Evolutionary conservation across 306 rosid genomes (phyloP).

Genomic region (Begonia peltatifolia): DNA sequence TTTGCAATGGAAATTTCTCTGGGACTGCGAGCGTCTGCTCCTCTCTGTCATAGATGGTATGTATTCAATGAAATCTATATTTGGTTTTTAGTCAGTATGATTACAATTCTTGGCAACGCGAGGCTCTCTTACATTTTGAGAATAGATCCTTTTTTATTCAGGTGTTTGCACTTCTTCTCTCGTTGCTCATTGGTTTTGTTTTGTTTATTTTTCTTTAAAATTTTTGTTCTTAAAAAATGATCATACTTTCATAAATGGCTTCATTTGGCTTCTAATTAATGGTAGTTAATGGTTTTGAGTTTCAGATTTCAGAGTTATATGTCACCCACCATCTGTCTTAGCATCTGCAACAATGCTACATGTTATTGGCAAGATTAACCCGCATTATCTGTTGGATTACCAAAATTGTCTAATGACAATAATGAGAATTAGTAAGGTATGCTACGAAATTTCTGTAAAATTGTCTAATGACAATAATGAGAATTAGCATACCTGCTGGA

Average conservation of each 20-base stretch:
- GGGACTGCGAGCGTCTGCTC: constrained; percentile 60
- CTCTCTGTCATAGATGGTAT: constrained; percentile 53
- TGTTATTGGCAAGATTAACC: constrained; percentile 55
- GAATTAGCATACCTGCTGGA: constrained; percentile 21
- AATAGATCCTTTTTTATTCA: no score
- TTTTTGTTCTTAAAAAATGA: no score
- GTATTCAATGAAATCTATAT: background rate
- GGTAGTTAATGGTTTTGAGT: constrained; percentile 5
- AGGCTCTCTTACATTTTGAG: no score
- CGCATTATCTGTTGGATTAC: constrained; percentile 39
- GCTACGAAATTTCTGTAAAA: constrained; percentile 6
- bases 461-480: constrained; percentile 51
- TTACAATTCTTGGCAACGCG: background rate
- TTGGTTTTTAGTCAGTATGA: background rate
- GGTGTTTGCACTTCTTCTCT: no score
- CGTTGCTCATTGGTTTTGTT: background rate
- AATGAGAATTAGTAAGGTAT: constrained; percentile 61
- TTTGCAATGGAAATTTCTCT: constrained; percentile 60
- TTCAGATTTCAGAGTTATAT: constrained; percentile 51
- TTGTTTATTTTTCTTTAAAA: no score
- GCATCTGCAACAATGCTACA: constrained; percentile 83
- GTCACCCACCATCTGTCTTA: constrained; percentile 60
- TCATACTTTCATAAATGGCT: background rate
- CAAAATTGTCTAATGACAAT: constrained; percentile 51
- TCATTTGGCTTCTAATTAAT: constrained; percentile 1